These are phyloP conservation scores for Cladochytrium replicatum DNA, from an alignment of 192 early-diverging fungal species.

Conservation along the genomic window DNA sequence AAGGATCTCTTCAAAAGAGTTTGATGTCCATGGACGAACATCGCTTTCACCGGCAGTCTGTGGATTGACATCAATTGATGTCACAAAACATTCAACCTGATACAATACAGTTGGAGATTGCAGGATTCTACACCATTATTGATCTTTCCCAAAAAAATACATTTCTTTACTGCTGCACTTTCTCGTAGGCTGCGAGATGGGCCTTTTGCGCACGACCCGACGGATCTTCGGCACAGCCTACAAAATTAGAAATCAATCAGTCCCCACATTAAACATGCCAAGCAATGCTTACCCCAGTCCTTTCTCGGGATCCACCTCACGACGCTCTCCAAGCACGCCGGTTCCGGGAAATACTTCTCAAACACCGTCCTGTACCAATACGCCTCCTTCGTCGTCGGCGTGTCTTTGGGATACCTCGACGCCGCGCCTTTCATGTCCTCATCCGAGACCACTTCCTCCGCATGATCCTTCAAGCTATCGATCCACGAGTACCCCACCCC, in stretches of 20 bases:
- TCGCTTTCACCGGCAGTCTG: too few species aligned
- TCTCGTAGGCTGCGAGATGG: conserved; percentile 63
- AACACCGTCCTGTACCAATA: conserved; percentile 91
- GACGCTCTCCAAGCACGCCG: conserved; percentile 78
- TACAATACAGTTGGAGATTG: too few species aligned
- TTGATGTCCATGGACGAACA: too few species aligned
- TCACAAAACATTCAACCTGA: too few species aligned
- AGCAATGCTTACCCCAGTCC: conserved; percentile 69
- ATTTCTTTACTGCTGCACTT: conserved; percentile 4
- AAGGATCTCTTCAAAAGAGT: too few species aligned
- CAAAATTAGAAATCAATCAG: not conserved
- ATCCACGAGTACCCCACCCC: conserved; percentile 99
- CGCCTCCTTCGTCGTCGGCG: conserved; percentile 93
- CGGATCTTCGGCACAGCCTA: conserved; percentile 89
- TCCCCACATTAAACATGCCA: not conserved
- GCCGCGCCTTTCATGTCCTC: conserved; percentile 58
- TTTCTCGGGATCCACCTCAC: conserved; percentile 92
- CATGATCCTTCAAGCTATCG: conserved; percentile 77
- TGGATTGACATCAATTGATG: too few species aligned
- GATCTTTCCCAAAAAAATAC: too few species aligned
- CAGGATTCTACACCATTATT: too few species aligned
- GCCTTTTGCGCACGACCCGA: conserved; percentile 93
- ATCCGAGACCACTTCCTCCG: conserved; percentile 62
- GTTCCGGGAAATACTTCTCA: conserved; percentile 88
- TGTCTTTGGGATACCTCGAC: conserved; percentile 72